A percentile compares a stretch with the other conserved stretches of the same genome.
phyloP scores from a whole-genome alignment of 2,329 filamentous ascomycete species.

The Talaromyces islandicus region DNA sequence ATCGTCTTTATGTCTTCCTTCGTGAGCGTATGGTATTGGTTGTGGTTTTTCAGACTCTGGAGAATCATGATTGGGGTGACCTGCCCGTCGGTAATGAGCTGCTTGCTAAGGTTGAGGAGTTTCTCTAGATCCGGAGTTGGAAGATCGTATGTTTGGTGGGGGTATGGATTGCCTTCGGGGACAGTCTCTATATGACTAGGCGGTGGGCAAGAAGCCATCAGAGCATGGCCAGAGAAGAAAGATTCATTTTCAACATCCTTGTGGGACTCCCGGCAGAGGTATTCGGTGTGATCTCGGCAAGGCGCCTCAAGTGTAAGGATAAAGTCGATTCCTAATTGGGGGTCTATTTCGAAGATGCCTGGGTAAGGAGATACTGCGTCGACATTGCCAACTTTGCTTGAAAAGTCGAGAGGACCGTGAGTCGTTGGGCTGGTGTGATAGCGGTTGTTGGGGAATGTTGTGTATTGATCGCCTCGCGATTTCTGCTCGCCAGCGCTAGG shows the following conservation, averaged over 20 bases:
- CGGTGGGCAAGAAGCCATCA: slow-evolving; percentile 89
- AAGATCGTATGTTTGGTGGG: slow-evolving; percentile 72
- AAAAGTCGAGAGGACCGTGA: slow-evolving; percentile 10
- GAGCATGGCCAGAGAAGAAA: slow-evolving; percentile 72
- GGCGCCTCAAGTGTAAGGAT: slow-evolving; percentile 51
- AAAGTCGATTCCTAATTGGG: slow-evolving; percentile 44
- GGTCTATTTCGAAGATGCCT: slow-evolving; percentile 40
- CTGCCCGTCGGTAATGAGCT: slow-evolving; percentile 70
- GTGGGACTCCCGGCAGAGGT: slow-evolving; percentile 73
- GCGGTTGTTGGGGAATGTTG: background rate
- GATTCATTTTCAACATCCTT: slow-evolving; percentile 56
- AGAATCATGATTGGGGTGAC: slow-evolving; percentile 96
- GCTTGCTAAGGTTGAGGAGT: slow-evolving; percentile 75
- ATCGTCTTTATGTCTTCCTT: slow-evolving; percentile 65
- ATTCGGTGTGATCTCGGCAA: slow-evolving; percentile 57
- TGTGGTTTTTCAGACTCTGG: slow-evolving; percentile 70
- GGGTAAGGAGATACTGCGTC: slow-evolving; percentile 12
- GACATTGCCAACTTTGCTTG: background rate
- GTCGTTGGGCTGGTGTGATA: slow-evolving; percentile 1
- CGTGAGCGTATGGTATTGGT: slow-evolving; percentile 60
- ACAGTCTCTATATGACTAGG: slow-evolving; percentile 54
- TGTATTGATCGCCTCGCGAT: too few species aligned
- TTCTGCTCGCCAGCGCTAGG: slow-evolving; percentile 21
- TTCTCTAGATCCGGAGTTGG: slow-evolving; percentile 71
- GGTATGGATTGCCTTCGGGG: slow-evolving; percentile 49